Evolutionary conservation across 768 basidiomycete genomes (phyloP).

Genomic region (Tylopilus vinaceipallidus): DNA sequence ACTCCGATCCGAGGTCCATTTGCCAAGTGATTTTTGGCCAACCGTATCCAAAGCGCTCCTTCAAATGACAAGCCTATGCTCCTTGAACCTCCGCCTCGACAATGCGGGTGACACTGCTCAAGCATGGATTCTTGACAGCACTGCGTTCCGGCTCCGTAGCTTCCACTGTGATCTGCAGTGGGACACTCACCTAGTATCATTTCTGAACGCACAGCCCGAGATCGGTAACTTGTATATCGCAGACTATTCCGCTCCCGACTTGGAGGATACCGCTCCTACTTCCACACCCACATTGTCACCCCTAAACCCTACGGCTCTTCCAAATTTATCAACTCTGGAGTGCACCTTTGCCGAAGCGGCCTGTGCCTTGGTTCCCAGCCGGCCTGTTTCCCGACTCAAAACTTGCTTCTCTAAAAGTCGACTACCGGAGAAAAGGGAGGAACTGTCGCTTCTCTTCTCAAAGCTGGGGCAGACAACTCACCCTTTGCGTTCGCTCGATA

Average conservation of each 20-base stretch:
- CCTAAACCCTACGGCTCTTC: slow-evolving; percentile 38
- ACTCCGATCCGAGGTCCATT: not conserved
- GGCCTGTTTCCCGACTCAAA: slow-evolving; percentile 62
- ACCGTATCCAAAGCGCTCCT: slow-evolving; percentile 48
- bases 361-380: slow-evolving; percentile 49
- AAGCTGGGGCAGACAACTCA: slow-evolving; percentile 44
- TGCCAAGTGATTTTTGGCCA: slow-evolving; percentile 47
- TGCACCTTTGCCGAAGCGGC: slow-evolving; percentile 71
- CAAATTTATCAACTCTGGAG: slow-evolving; percentile 52
- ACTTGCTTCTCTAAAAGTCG: slow-evolving; percentile 64
- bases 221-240: slow-evolving; percentile 32
- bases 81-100: slow-evolving; percentile 48
- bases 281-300: slow-evolving; percentile 17
- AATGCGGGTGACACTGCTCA: slow-evolving; percentile 24
- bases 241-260: slow-evolving; percentile 30
- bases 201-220: slow-evolving; percentile 24
- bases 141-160: slow-evolving; percentile 52
- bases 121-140: slow-evolving; percentile 40
- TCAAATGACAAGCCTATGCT: slow-evolving; percentile 45
- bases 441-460: slow-evolving; percentile 48
- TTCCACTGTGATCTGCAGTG: slow-evolving; percentile 69
- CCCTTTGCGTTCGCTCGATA: slow-evolving; percentile 52
- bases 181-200: slow-evolving; percentile 50
- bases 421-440: slow-evolving; percentile 46
- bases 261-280: slow-evolving; percentile 3